phyloP scores from a whole-genome alignment of 2,329 filamentous ascomycete species.

The Ophiostoma novo-ulmi region DNA sequence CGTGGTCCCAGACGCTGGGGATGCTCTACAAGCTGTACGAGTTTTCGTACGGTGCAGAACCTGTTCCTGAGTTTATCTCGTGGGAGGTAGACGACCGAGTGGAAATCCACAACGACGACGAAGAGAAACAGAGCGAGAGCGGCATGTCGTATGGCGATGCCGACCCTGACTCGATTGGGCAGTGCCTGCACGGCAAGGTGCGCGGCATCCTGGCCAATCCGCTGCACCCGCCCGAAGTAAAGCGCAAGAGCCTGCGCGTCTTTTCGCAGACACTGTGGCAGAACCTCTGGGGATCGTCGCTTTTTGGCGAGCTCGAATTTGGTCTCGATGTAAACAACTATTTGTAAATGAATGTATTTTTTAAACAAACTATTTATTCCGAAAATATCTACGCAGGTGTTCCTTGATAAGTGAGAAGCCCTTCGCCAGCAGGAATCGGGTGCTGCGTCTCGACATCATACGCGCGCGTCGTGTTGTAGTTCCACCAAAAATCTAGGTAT shows the following conservation, averaged over 20 bases:
- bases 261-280: background rate
- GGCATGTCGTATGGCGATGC: background rate
- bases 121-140: background rate
- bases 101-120: background rate
- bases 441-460: constrained; percentile 22
- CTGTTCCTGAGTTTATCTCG: constrained; percentile 9
- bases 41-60: constrained; percentile 18
- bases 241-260: constrained; percentile 18
- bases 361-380: background rate
- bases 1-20: constrained; percentile 18
- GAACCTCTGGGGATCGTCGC: background rate
- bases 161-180: constrained; percentile 8
- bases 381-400: constrained; percentile 14
- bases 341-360: background rate
- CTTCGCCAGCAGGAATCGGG: constrained; percentile 22
- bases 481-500: constrained; percentile 26
- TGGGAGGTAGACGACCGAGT: background rate
- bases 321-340: background rate
- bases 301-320: background rate
- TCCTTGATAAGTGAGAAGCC: constrained; percentile 20
- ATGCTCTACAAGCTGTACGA: constrained; percentile 22
- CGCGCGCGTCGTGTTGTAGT: constrained; percentile 25
- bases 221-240: constrained; percentile 18
- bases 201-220: constrained; percentile 21
- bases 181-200: constrained; percentile 22